Percentiles rank a stretch among this genome's conserved stretches.
Conservation (phyloP, 2,329 filamentous ascomycete genomes). For the Ophiostoma fasciatum region DNA sequence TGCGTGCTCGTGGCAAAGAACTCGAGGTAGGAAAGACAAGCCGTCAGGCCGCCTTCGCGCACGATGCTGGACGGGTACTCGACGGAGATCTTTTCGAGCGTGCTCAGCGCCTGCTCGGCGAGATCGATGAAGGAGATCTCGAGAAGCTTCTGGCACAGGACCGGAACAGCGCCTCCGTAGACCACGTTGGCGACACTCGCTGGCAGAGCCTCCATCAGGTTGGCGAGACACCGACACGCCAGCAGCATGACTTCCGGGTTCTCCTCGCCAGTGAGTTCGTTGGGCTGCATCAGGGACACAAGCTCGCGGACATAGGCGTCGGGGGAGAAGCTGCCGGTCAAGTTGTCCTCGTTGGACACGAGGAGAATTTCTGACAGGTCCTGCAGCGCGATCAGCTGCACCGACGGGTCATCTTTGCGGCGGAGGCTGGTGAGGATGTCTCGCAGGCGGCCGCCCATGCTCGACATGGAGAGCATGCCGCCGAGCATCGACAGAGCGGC, state of each 20-base stretch:
- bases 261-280: constrained; percentile 66
- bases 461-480: constrained; percentile 88
- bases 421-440: constrained; percentile 63
- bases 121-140: constrained; percentile 97
- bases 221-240: constrained; percentile 87
- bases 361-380: constrained; percentile 87
- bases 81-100: constrained; percentile 90
- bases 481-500: constrained; percentile 74
- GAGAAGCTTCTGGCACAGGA: constrained; percentile 85
- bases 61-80: constrained; percentile 94
- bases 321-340: constrained; percentile 87
- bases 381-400: constrained; percentile 83
- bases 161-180: constrained; percentile 89
- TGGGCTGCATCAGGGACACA: constrained; percentile 79
- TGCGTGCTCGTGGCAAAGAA: constrained; percentile 98
- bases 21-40: constrained; percentile 90
- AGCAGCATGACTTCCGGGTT: constrained; percentile 96
- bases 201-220: constrained; percentile 92
- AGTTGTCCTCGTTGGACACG: constrained; percentile 90
- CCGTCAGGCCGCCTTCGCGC: constrained; percentile 83
- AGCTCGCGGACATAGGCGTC: constrained; percentile 94
- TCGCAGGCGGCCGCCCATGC: constrained; percentile 63
- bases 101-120: constrained; percentile 92
- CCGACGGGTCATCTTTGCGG: constrained; percentile 69
- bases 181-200: constrained; percentile 90